These are phyloP conservation scores for Suhomyces chickasaworum DNA, from an alignment of 1,139 yeast species.

Conservation along the genomic window DNA sequence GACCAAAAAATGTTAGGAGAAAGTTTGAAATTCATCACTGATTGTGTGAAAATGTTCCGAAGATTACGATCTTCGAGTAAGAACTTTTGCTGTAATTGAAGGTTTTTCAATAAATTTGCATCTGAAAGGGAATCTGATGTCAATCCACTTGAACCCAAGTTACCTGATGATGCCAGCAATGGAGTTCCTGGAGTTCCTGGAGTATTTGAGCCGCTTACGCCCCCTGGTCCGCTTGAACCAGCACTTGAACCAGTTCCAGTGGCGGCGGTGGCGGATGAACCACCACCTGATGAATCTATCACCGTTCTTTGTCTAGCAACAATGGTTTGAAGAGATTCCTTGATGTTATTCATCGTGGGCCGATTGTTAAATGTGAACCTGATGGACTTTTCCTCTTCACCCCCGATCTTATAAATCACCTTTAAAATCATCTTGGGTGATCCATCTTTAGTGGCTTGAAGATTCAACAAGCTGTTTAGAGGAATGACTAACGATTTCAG, in stretches of 20 bases:
- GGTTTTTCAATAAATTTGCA: slow-evolving; percentile 58
- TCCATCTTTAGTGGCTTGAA: slow-evolving; percentile 76
- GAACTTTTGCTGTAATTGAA: slow-evolving; percentile 75
- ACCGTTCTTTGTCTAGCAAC: slow-evolving; percentile 66
- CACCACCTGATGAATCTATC: slow-evolving; percentile 24
- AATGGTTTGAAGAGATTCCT: slow-evolving; percentile 67
- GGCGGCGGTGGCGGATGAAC: slow-evolving; percentile 7
- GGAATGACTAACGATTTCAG: slow-evolving; percentile 51
- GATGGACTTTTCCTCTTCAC: slow-evolving; percentile 47
- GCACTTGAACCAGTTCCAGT: slow-evolving; percentile 13
- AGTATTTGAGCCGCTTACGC: too few relatives aligned
- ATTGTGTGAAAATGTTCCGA: slow-evolving; percentile 78
- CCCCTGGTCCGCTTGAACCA: too few relatives aligned
- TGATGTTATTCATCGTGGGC: slow-evolving; percentile 74
- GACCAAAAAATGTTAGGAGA: slow-evolving; percentile 89
- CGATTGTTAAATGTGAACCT: slow-evolving; percentile 69
- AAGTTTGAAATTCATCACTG: slow-evolving; percentile 78
- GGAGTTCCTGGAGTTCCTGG: slow-evolving; percentile 9
- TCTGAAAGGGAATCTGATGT: slow-evolving; percentile 35
- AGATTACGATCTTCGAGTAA: slow-evolving; percentile 70
- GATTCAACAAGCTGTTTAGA: slow-evolving; percentile 54
- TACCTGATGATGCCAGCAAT: slow-evolving; percentile 7
- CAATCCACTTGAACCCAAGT: slow-evolving; percentile 8
- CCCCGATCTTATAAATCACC: slow-evolving; percentile 46
- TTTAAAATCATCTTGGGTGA: slow-evolving; percentile 71